Conservation (phyloP, 2,329 filamentous ascomycete species). For the Chrysoporthe deuterocubensis region DNA sequence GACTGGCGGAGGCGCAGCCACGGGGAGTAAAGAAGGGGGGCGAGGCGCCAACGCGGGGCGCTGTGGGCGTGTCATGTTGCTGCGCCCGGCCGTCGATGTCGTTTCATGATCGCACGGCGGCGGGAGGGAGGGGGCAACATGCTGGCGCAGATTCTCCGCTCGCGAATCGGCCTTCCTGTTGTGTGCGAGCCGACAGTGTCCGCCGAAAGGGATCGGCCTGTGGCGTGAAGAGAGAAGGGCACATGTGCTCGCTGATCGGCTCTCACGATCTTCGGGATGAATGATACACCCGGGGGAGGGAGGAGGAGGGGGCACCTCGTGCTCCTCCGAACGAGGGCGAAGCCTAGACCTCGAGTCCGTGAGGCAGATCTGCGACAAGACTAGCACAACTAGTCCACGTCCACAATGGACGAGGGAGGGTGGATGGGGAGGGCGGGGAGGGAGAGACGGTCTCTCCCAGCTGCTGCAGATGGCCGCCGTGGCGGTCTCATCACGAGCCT, state of each 20-base stretch:
- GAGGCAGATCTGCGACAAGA: neutral
- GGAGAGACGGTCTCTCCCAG: neutral
- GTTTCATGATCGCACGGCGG: neutral
- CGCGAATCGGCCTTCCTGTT: no score
- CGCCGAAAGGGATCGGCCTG: no score
- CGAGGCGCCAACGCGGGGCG: neutral
- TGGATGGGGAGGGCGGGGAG: neutral
- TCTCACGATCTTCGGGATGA: neutral
- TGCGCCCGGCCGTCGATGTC: neutral
- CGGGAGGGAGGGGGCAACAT: no score
- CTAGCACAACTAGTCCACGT: neutral
- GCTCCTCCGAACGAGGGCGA: neutral
- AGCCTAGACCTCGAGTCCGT: neutral
- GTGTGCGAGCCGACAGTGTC: no score
- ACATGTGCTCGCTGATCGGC: neutral
- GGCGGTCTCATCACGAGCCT: conserved; percentile 22
- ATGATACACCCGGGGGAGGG: neutral
- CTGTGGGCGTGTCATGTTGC: neutral
- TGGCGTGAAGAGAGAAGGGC: neutral
- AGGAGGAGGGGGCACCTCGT: no score
- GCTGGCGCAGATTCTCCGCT: no score
- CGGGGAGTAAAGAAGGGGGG: neutral
- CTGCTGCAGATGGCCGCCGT: conserved; percentile 22
- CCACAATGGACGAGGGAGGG: neutral
- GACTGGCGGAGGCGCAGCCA: neutral